Evolutionary conservation across 768 basidiomycete species (phyloP).

Genomic region (Galerina sulciceps): DNA sequence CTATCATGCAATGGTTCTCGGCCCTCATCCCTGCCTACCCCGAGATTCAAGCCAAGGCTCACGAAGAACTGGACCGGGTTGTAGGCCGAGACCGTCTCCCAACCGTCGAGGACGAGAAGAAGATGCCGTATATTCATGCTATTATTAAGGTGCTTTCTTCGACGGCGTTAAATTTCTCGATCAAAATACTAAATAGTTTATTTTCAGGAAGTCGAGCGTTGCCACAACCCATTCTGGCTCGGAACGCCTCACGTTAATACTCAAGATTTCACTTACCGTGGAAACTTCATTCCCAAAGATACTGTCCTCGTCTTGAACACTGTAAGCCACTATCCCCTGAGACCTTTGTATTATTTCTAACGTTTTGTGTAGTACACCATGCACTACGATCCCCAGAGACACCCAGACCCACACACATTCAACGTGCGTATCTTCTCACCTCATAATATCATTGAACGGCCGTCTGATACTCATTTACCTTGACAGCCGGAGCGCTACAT

Average conservation of each 20-base stretch:
- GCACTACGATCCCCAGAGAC: constrained; percentile 38
- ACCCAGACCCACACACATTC: constrained; percentile 43
- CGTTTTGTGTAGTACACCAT: constrained; percentile 33
- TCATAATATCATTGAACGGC: neutral
- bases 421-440: constrained; percentile 19
- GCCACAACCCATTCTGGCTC: constrained; percentile 42
- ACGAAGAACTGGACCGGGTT: constrained; percentile 30
- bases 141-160: constrained; percentile 24
- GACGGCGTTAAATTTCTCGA: constrained; percentile 7
- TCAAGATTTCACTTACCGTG: constrained; percentile 44
- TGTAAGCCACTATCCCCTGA: constrained; percentile 20
- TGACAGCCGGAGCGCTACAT: constrained; percentile 52
- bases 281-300: constrained; percentile 43
- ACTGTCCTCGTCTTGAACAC: constrained; percentile 44
- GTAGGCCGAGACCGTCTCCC: constrained; percentile 28
- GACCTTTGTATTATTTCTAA: neutral
- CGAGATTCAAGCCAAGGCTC: constrained; percentile 25
- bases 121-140: constrained; percentile 28
- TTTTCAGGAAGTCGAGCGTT: constrained; percentile 37
- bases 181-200: constrained; percentile 21
- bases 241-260: constrained; percentile 43
- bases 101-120: constrained; percentile 19
- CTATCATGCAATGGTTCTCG: constrained; percentile 42
- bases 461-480: neutral
- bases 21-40: constrained; percentile 37